Conservation (phyloP, 306 rosid genomes). For the peach (Prunus persica) region DNA sequence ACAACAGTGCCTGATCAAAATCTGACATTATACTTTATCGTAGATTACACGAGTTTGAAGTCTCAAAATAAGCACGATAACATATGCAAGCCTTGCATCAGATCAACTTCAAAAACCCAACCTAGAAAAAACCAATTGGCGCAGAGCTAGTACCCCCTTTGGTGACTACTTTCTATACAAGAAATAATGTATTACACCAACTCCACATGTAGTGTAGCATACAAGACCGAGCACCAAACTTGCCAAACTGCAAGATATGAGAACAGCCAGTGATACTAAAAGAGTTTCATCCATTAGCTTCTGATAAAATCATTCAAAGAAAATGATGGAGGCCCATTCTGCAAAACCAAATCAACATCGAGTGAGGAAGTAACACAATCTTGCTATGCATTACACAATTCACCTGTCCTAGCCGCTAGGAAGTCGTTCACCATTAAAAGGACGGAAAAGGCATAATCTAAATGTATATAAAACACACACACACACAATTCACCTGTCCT, state of each 20-base stretch:
- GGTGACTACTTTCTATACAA: slow-evolving; percentile 19
- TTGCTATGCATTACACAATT: neutral
- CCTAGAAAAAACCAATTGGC: slow-evolving; percentile 7
- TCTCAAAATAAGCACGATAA: neutral
- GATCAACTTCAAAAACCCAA: slow-evolving; percentile 10
- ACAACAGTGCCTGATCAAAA: neutral
- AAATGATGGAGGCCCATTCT: slow-evolving; percentile 69
- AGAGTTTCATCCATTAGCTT: slow-evolving; percentile 37
- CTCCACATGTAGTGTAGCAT: slow-evolving; percentile 18
- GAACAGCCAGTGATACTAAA: slow-evolving; percentile 12
- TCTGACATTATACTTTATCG: neutral
- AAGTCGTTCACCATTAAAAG: neutral
- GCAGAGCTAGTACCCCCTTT: slow-evolving; percentile 1
- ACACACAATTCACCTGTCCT: neutral
- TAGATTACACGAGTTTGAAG: slow-evolving; percentile 11
- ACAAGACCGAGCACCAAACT: slow-evolving; percentile 20
- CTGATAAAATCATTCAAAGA: slow-evolving; percentile 68
- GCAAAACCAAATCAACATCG: slow-evolving; percentile 20
- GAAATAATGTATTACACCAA: slow-evolving; percentile 16
- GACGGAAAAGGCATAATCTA: no score
- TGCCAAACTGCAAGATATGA: neutral
- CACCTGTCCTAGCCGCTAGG: neutral
- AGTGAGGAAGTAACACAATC: slow-evolving; percentile 19
- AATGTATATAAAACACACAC: no score
- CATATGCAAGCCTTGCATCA: slow-evolving; percentile 23